Conservation (phyloP, 2,329 filamentous ascomycete species). For the Septoria linicola region DNA sequence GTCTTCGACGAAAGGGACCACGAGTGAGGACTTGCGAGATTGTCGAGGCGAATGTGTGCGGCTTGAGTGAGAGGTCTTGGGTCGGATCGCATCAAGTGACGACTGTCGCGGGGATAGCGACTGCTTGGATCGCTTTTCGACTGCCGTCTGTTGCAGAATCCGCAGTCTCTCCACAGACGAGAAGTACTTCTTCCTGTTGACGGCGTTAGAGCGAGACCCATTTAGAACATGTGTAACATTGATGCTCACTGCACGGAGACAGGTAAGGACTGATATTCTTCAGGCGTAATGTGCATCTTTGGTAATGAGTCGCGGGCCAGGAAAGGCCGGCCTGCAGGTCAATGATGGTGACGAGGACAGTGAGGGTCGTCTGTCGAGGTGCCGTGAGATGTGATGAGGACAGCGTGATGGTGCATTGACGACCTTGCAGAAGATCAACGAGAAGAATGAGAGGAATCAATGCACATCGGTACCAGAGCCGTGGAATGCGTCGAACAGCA, state of each 20-base stretch:
- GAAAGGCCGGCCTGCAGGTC: background rate
- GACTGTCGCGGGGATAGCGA: constrained; percentile 21
- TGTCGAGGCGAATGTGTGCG: constrained; percentile 13
- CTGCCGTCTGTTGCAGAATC: constrained; percentile 56
- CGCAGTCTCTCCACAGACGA: constrained; percentile 69
- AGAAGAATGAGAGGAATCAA: background rate
- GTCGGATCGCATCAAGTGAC: constrained; percentile 35
- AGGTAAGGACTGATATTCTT: constrained; percentile 46
- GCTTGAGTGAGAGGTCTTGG: constrained; percentile 22
- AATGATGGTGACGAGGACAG: background rate
- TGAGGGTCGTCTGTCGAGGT: no score
- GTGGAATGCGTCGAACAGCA: constrained; percentile 3
- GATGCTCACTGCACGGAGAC: constrained; percentile 45
- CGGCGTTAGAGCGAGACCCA: constrained; percentile 25
- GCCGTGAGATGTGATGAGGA: background rate
- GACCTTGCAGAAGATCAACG: constrained; percentile 6
- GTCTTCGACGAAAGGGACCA: constrained; percentile 29
- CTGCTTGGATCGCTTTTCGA: constrained; percentile 34
- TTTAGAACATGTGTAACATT: background rate
- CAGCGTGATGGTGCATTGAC: background rate
- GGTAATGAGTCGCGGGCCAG: constrained; percentile 8
- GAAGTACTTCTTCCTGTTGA: constrained; percentile 63
- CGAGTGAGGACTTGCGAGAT: constrained; percentile 13
- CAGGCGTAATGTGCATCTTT: constrained; percentile 34
- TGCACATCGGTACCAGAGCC: constrained; percentile 1